A percentile compares a stretch with the other conserved stretches of the same genome.
phyloP scores from a whole-genome alignment of 129 eudicot species.

The Chrysanthemum makinoi region DNA sequence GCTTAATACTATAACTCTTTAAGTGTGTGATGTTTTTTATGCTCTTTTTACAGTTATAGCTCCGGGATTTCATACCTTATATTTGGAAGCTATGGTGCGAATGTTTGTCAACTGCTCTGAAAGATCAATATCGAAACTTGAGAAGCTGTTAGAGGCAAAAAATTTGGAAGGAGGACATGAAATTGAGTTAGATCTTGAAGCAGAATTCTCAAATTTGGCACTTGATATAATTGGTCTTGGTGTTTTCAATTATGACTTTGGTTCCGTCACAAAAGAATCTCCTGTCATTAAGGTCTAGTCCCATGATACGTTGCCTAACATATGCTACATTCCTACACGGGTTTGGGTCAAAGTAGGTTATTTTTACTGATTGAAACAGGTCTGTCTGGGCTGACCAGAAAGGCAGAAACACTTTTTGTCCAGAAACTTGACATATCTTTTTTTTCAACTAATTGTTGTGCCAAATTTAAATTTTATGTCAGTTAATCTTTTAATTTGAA shows the following conservation, averaged over 20 bases:
- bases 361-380: not conserved
- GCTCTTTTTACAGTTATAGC: constrained; percentile 70
- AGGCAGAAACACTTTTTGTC: constrained; percentile 8
- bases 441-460: not conserved
- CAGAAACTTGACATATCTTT: not conserved
- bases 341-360: not conserved
- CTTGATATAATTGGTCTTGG: constrained; percentile 97
- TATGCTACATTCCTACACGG: not conserved
- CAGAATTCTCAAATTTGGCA: constrained; percentile 96
- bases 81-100: constrained; percentile 89
- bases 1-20: not conserved
- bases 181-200: constrained; percentile 87
- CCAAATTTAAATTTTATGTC: not conserved
- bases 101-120: constrained; percentile 75
- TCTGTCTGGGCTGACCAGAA: not conserved
- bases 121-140: constrained; percentile 69
- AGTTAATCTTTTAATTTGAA: not conserved
- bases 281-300: constrained; percentile 84
- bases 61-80: constrained; percentile 90
- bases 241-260: constrained; percentile 94
- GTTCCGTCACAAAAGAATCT: constrained; percentile 97
- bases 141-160: constrained; percentile 64
- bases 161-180: constrained; percentile 45
- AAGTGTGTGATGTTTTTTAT: not conserved
- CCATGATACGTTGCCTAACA: not conserved